Evolutionary conservation across 495 filamentous ascomycete species (phyloP).

Genomic region (Xylaria curta): DNA sequence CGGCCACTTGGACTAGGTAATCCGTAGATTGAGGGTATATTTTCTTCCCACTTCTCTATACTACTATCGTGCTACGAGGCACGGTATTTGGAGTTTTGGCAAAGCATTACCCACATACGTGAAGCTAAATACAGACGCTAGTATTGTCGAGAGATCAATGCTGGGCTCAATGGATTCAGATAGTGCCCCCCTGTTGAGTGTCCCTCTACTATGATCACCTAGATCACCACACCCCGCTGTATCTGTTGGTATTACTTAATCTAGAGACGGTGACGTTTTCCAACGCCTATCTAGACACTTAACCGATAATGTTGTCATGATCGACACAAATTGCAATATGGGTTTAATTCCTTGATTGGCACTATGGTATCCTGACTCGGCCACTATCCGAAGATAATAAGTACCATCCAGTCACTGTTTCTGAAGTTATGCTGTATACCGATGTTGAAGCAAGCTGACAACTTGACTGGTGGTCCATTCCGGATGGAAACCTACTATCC

Average conservation of each 20-base stretch:
- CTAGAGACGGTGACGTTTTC: background rate
- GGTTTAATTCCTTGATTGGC: background rate
- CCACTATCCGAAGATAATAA: background rate
- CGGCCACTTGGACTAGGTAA: background rate
- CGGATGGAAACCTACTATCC: background rate
- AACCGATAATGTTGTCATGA: background rate
- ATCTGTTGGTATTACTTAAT: background rate
- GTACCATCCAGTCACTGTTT: no score
- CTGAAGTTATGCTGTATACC: no score
- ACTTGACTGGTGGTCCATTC: background rate
- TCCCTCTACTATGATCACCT: background rate
- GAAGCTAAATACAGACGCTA: background rate
- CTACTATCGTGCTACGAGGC: background rate
- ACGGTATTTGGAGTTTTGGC: background rate
- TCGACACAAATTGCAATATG: conserved; percentile 6
- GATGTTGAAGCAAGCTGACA: background rate
- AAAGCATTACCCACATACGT: background rate
- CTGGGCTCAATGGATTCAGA: no score
- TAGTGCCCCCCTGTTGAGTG: no score
- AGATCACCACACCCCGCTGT: background rate
- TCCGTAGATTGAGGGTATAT: no score
- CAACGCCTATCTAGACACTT: background rate
- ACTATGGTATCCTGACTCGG: background rate
- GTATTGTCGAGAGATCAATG: background rate
- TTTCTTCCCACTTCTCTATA: no score